Base-by-base conservation (phyloP, 2,329 filamentous ascomycete genomes). In the Venturiaceae sp. region DNA sequence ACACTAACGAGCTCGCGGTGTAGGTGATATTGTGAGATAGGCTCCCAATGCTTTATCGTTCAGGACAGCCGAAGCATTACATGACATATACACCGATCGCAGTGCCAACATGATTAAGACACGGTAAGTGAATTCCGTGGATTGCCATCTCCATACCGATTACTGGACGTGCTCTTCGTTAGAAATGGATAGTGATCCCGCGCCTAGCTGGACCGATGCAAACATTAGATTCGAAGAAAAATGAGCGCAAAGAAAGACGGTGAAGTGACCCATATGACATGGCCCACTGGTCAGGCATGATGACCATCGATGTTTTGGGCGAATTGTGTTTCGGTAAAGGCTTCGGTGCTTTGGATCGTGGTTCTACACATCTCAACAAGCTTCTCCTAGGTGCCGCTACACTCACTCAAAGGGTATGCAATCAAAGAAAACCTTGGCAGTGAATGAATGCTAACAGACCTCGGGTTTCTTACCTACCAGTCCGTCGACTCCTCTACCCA, bases 1-100 rank as follows among this genome's bases (percentile, higher is more conserved):
- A n/a, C n/a, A n/a, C n/a, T n/a, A n/a, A n/a, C n/a, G n/a, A n/a
- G n/a, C n/a, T n/a, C n/a, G n/a, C n/a, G n/a, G 5, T n/a, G n/a
- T 36, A 57, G 55, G 55, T 16, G 68, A 69, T 1, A 70, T 80
- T 1, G 76, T 80, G 8, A 74, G 78, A 9, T 66, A 78, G 44
- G 71, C 70, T 3, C 77, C 78, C 2, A 69, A 77, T 59, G 75
- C 80, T 62, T 70, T 80, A 3, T 73, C 75, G 1, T 80, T 77
- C 63, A 71, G 39, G 19, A 57, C 34, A 7, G 5, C 23, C 3
- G n/a, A 47, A 9, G 55, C 21, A 16, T 19, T 57, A 7, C 23
- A 50, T 23, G 28, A 28, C 13, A 57, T 52, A n/a, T 36, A 57
- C 21, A 30, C 39, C 2, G 23, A n/a, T 21, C 28, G 41, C 8